Conservation (phyloP, 2,329 filamentous ascomycete genomes). For the Nothophoma quercina region DNA sequence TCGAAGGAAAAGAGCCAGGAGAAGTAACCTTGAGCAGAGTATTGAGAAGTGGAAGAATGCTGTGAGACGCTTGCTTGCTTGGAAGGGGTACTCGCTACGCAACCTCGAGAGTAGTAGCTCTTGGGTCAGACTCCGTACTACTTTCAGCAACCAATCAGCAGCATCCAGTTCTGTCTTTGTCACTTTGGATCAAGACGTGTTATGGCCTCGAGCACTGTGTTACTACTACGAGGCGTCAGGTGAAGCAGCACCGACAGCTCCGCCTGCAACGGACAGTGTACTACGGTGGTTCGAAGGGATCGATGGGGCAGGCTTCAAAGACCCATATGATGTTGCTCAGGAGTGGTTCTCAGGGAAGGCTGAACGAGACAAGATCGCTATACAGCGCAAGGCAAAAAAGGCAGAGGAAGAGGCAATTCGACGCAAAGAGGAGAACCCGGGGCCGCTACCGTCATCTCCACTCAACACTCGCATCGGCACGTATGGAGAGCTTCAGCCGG, state of each 20-base stretch:
- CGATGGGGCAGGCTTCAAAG: constrained; percentile 42
- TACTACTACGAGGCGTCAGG: constrained; percentile 30
- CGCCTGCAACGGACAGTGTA: constrained; percentile 8
- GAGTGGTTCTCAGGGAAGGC: constrained; percentile 47
- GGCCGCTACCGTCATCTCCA: constrained; percentile 47
- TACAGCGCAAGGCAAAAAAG: constrained; percentile 53
- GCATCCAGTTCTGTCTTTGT: constrained; percentile 21
- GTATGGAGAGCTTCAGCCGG: constrained; percentile 48
- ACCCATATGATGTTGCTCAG: constrained; percentile 46
- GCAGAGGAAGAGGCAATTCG: constrained; percentile 56
- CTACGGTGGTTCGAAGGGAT: constrained; percentile 43
- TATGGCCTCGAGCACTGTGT: constrained; percentile 49
- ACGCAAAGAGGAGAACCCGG: constrained; percentile 39
- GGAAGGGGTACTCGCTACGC: constrained; percentile 44
- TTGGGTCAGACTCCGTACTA: constrained; percentile 44
- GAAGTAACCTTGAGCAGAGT: constrained; percentile 35
- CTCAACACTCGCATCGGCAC: constrained; percentile 43
- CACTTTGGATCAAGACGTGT: constrained; percentile 32
- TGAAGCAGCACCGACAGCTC: not conserved
- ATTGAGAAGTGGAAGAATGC: constrained; percentile 46
- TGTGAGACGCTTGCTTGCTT: constrained; percentile 44
- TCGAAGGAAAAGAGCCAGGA: constrained; percentile 37
- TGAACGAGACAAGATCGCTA: constrained; percentile 43
- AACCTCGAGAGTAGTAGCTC: constrained; percentile 33
- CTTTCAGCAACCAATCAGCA: constrained; percentile 17